Evolutionary conservation across 768 basidiomycete species (phyloP), one percentile per base, ranked within the genome.

Genomic region (Calocybe cyanea): DNA sequence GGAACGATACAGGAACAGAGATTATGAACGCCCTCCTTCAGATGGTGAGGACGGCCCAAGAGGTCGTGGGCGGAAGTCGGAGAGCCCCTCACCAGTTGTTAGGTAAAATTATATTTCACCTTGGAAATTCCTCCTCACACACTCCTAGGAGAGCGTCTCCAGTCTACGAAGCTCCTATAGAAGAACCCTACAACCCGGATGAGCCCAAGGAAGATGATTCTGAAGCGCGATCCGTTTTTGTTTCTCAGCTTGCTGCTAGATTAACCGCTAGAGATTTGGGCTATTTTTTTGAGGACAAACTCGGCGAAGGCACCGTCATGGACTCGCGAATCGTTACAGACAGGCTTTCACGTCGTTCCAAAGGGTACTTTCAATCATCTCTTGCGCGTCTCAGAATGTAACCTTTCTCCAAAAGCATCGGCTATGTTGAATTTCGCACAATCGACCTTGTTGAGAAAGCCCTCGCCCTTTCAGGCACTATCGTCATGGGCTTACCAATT

Each of bases 401-500:
- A 49, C 38, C 38, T 45, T 9, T 37, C 31, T 53, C 43, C 25
- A 33, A 32, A 56, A 97, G 96, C 55, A 97, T 98, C 63, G 96
- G 91, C 51, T 99, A 99, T 63, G 94, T 99, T 59, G 96, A 99
- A 70, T 90, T 99, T 66, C 82, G 88, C 58, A 72, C 87, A 45
- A 80, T 96, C 57, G 92, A 94, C 49, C 73, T 87, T 46, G 95
- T 99, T 56, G 87, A 90, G 57, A 91, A 89, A 63, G 96, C 96
- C 30, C 67, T 99, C 53, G 75, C 77, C 54, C 78, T 98, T 46
- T 85, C 86, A 61, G 96, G 96, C 57, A 96, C 94, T 38, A 83
- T 95, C 49, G 93, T 99, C 51, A 94, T 99, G 91, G 96, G 96
- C 58, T 78, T 98, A 45, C 96, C 96, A 44, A 92, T 99, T 57